Evolutionary conservation across 805 yeast species (phyloP).

Genomic region (Isabelozyma heimii): DNA sequence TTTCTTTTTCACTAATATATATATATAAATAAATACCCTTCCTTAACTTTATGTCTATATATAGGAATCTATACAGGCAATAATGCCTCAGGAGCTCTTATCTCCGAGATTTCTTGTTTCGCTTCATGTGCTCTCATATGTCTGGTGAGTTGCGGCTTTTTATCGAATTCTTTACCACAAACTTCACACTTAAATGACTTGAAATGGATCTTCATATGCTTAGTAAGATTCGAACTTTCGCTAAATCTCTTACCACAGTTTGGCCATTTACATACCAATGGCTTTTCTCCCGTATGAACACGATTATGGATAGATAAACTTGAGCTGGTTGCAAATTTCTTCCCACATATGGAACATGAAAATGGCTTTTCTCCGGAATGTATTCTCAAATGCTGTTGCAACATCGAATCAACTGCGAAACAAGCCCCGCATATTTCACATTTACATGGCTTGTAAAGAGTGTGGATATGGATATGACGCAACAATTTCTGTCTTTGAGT

Average conservation of each 20-base stretch:
- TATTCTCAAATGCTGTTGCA: conserved; percentile 76
- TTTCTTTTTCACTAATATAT: too few relatives aligned
- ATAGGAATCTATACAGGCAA: not conserved
- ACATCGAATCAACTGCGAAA: conserved; percentile 75
- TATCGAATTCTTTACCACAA: conserved; percentile 54
- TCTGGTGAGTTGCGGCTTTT: conserved; percentile 32
- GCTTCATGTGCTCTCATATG: conserved; percentile 3
- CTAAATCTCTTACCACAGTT: conserved; percentile 83
- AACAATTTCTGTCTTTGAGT: conserved; percentile 81
- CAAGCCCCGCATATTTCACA: conserved; percentile 67
- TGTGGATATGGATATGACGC: conserved; percentile 86
- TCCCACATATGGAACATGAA: conserved; percentile 68
- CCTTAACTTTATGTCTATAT: too few relatives aligned
- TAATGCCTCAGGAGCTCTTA: not conserved
- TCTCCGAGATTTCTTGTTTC: not conserved
- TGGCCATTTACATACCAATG: conserved; percentile 73
- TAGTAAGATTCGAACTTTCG: conserved; percentile 84
- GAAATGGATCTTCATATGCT: conserved; percentile 80
- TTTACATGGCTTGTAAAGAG: conserved; percentile 74
- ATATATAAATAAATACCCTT: too few relatives aligned
- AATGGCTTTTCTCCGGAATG: conserved; percentile 93
- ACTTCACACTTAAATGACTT: conserved; percentile 48
- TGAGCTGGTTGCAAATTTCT: conserved; percentile 77
- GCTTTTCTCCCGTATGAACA: conserved; percentile 89
- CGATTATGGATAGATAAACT: conserved; percentile 81